These are phyloP conservation scores for Vicia villosa DNA, from an alignment of 306 rosid genomes.

Conservation along the genomic window DNA sequence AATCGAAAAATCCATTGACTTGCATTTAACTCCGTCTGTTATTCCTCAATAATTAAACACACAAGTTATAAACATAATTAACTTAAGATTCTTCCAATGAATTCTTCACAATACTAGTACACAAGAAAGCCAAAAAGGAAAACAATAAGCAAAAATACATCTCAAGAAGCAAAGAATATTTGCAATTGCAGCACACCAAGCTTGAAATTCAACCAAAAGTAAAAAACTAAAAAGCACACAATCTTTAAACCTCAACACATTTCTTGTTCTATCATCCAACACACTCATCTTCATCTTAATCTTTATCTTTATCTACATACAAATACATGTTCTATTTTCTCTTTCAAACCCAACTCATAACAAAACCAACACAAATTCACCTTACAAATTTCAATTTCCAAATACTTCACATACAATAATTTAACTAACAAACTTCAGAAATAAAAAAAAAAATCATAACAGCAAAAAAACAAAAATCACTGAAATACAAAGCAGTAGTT, in stretches of 20 bases:
- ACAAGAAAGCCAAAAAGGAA: not conserved
- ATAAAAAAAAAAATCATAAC: not conserved
- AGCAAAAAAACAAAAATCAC: not conserved
- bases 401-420: not conserved
- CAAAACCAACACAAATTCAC: slow-evolving; percentile 1
- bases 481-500: not conserved
- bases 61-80: too few species aligned
- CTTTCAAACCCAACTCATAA: slow-evolving; percentile 19
- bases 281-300: not conserved
- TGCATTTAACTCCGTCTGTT: too few species aligned
- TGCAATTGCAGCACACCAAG: not conserved
- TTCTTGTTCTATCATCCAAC: not conserved
- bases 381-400: not conserved
- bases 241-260: not conserved
- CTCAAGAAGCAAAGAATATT: not conserved
- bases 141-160: not conserved
- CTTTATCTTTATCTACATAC: too few species aligned
- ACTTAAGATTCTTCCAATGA: too few species aligned
- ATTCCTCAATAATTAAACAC: too few species aligned
- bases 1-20: too few species aligned
- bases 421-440: not conserved
- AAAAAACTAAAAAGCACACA: not conserved
- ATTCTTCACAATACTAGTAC: not conserved
- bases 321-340: not conserved
- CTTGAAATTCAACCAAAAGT: slow-evolving; percentile 2